A percentile compares a stretch with the other conserved stretches of the same genome.
phyloP scores from a whole-genome alignment of 2,329 filamentous ascomycete genomes.

The Trichoderma sp. region DNA sequence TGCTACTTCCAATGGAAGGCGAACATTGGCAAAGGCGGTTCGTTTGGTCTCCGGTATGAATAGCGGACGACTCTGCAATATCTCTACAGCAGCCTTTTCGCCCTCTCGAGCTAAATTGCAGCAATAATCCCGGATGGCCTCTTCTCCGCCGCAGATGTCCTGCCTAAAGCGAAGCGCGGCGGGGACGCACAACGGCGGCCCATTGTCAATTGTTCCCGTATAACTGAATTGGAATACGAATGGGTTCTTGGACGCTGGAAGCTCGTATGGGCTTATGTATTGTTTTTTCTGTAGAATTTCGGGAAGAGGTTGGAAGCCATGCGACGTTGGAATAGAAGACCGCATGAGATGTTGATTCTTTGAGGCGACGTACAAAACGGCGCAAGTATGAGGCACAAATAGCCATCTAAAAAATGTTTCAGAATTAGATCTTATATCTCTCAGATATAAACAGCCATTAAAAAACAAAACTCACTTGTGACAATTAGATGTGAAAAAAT shows the following conservation, averaged over 20 bases:
- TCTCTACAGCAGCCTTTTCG: background rate
- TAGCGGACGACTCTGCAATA: background rate
- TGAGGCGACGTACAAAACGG: slow-evolving; percentile 11
- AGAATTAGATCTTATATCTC: background rate
- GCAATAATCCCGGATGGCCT: slow-evolving; percentile 14
- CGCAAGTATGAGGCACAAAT: slow-evolving; percentile 22
- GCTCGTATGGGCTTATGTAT: slow-evolving; percentile 14
- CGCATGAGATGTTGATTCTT: slow-evolving; percentile 20
- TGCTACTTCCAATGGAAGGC: slow-evolving; percentile 1
- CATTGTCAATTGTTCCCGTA: slow-evolving; percentile 16
- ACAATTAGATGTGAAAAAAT: slow-evolving; percentile 20
- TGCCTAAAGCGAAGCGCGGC: background rate
- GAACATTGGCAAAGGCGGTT: slow-evolving; percentile 18
- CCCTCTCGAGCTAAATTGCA: background rate
- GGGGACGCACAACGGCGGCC: slow-evolving; percentile 12
- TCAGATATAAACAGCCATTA: background rate
- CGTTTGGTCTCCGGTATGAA: slow-evolving; percentile 16
- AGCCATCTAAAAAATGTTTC: slow-evolving; percentile 10
- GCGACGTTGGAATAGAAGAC: slow-evolving; percentile 14
- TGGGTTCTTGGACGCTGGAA: slow-evolving; percentile 14
- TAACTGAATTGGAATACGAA: slow-evolving; percentile 26
- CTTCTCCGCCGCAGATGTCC: slow-evolving; percentile 9
- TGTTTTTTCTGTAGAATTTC: slow-evolving; percentile 5
- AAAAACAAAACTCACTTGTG: slow-evolving; percentile 12
- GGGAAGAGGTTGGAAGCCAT: slow-evolving; percentile 18